Base-by-base conservation (phyloP, 2,329 filamentous ascomycete genomes). In the Cladosporium sphaerospermum region DNA sequence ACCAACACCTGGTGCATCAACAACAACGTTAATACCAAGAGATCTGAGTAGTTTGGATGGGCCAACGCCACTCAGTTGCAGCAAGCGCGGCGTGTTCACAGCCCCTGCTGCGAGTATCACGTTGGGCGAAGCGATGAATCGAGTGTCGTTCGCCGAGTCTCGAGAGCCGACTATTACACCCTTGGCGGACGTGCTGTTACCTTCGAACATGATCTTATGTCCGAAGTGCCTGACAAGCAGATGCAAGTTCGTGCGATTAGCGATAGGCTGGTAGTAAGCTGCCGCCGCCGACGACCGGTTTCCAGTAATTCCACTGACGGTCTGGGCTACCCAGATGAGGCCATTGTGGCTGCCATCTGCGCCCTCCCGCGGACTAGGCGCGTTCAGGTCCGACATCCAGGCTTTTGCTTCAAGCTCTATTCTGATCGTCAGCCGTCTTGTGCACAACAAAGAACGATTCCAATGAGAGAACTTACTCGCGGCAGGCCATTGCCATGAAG, bases 11-110 rank as follows among this genome's bases (percentile, higher is more conserved):
- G 75, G 74, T 1, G 81, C 63, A 45, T 78, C 70, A 2, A 73
- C 67, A 1, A 76, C 60, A 3, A 77, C 61, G 1, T 74, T 69
- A 2, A 83, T 73, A 0, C 72, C 74, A 0, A 75, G 71, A 14
- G 67, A 67, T 34, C 73, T 62, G 1, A 85, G 72, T 4, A 82
- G 60, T 0, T 70, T 61, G 2, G 69, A 67, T 44, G 73, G 69
- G 3, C 83, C 83, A 39, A 86, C 74, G 0, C 83, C 83, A 0
- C 80, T 84, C 1, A 84, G 69, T 57, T 85, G 81, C 11, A 79
- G 74, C n/a, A 82, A 69, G 65, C 78, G 80, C 3, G 76, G 83
- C 9, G 78, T 81, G 61, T 77, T 75, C 36, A 79, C 69, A 19
- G 74, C 77, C 0, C 83, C 83, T 0, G 80, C 80, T 3, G 77